phyloP scores from a whole-genome alignment of 192 early-diverging fungal species.

The Rhizophagus clarus region DNA sequence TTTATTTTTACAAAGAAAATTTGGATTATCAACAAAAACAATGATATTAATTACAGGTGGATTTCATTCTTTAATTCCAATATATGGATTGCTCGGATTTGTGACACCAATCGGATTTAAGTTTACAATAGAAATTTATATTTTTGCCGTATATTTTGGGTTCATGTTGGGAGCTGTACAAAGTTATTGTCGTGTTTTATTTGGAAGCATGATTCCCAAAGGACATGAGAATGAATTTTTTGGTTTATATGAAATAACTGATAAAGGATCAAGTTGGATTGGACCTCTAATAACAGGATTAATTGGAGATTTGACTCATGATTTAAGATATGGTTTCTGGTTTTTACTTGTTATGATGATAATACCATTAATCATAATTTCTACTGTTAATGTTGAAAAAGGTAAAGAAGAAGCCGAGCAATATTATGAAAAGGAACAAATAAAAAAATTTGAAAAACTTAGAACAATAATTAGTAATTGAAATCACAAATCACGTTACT shows the following conservation, averaged over 20 bases:
- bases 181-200: slow-evolving; percentile 62
- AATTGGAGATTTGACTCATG: slow-evolving; percentile 56
- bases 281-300: slow-evolving; percentile 72
- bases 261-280: slow-evolving; percentile 74
- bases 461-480: no score
- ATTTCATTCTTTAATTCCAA: slow-evolving; percentile 54
- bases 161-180: slow-evolving; percentile 62
- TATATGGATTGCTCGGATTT: slow-evolving; percentile 69
- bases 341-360: slow-evolving; percentile 60
- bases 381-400: slow-evolving; percentile 55
- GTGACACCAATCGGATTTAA: slow-evolving; percentile 55
- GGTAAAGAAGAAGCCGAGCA: slow-evolving; percentile 56
- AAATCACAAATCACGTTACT: no score
- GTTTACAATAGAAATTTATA: slow-evolving; percentile 58
- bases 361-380: slow-evolving; percentile 54
- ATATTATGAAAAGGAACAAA: slow-evolving; percentile 33
- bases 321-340: slow-evolving; percentile 56
- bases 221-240: slow-evolving; percentile 75
- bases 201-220: slow-evolving; percentile 63
- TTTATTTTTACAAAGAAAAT: slow-evolving; percentile 54
- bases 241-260: slow-evolving; percentile 67
- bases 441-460: not conserved
- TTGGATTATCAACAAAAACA: slow-evolving; percentile 51
- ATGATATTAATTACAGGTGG: slow-evolving; percentile 53
- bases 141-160: slow-evolving; percentile 60